Base-by-base conservation (phyloP, 2,329 filamentous ascomycete genomes). In the Curvularia verruculosa region DNA sequence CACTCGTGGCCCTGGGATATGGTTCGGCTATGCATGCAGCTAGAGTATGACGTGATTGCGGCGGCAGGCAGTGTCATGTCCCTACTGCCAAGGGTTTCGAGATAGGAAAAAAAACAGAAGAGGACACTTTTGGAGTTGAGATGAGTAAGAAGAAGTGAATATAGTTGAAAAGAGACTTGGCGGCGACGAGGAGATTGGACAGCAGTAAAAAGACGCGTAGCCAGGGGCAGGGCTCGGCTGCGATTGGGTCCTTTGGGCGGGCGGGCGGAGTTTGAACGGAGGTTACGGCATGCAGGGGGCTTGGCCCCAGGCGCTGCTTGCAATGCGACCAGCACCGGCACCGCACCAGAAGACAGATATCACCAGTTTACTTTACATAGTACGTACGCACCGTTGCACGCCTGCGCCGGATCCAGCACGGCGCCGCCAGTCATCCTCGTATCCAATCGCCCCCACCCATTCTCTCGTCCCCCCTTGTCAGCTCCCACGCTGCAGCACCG, bases 271-370 rank as follows among this genome's bases (percentile, higher is more conserved):
- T 53, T 53, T 44, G 43, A 28, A 36, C 51, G 50, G 45, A 49
- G 49, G 49, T 28, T 49, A 53, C 54, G 47, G 58, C 50, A 54
- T 49, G 37, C 56, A 61, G 55, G 56, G 54, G 61, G 55, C 58
- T 63, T 52, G 58, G 58, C 58, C 40, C 13, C n/a, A 34, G 13
- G 41, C 44, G 34, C 34, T 45, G 39, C 49, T 19, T 10, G 43
- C n/a, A 43, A 9, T 43, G 12, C 40, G 40, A 18, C 10, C 21
- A 21, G 15, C 23, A 13, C 24, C 26, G 19, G 15, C 26, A 31
- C 34, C 34, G 26, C 26, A 29, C 43, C n/a, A 39, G 46, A 58
- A 60, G 58, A 28, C 54, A 58, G 56, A 61, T 53, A 49, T 58
- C 58, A 52, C 40, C 52, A 59, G 49, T 36, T 29, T n/a, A 18